Conservation (phyloP, 805 yeast genomes). For the Ogataea trehalophila region DNA sequence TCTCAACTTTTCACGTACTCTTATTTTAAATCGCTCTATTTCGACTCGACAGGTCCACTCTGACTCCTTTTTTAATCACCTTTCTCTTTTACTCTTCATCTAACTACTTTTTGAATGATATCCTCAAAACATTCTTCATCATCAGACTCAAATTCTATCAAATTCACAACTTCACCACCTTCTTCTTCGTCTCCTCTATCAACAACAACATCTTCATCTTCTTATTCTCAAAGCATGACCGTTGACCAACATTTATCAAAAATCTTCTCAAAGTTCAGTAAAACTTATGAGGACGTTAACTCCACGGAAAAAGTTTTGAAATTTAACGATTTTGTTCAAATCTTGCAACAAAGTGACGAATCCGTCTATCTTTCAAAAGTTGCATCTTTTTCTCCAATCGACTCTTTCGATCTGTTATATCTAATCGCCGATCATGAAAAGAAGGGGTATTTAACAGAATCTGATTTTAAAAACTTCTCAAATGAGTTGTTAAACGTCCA, state of each 20-base stretch:
- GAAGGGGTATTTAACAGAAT: constrained; percentile 49
- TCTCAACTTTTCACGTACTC: neutral
- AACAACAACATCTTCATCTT: neutral
- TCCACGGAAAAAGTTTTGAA: constrained; percentile 30
- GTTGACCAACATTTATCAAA: constrained; percentile 24
- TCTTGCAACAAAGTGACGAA: constrained; percentile 33
- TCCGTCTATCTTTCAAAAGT: constrained; percentile 14
- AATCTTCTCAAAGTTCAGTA: constrained; percentile 41
- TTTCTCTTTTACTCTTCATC: neutral
- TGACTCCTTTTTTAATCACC: neutral
- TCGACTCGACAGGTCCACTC: neutral
- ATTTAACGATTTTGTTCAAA: constrained; percentile 36
- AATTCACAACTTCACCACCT: no score
- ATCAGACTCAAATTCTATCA: no score
- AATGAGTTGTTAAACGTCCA: constrained; percentile 34
- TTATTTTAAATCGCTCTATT: neutral
- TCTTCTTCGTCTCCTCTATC: neutral
- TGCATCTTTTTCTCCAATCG: constrained; percentile 39
- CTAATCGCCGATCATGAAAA: constrained; percentile 70
- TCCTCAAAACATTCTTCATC: no score
- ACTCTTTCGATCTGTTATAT: constrained; percentile 68
- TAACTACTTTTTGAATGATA: no score
- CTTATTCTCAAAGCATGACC: constrained; percentile 2
- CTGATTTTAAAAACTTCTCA: constrained; percentile 75
- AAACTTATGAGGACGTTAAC: constrained; percentile 27